These are phyloP conservation scores for Phytophthora citricola DNA, from an alignment of 352 stramenopile genomes.

Conservation along the genomic window DNA sequence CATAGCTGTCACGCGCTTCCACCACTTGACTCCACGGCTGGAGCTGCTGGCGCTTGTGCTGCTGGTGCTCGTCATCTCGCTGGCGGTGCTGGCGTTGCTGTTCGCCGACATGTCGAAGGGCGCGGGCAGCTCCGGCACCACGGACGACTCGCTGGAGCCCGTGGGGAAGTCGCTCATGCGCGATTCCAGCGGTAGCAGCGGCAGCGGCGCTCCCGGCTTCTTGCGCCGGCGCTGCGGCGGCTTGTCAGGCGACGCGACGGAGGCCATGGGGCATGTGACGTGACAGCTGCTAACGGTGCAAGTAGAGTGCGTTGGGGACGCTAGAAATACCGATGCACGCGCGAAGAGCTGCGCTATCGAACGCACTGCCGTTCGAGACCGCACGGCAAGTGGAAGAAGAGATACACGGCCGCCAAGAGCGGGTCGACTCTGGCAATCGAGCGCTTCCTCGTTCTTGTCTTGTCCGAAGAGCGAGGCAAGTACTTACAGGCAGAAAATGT, in stretches of 20 bases:
- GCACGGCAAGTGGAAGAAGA: slow-evolving; percentile 5
- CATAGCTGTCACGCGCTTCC: slow-evolving; percentile 44
- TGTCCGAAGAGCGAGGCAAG: slow-evolving; percentile 15
- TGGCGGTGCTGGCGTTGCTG: slow-evolving; percentile 33
- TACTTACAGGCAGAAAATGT: too few relatives aligned
- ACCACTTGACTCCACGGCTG: slow-evolving; percentile 39
- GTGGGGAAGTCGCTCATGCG: slow-evolving; percentile 31
- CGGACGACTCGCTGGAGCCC: slow-evolving; percentile 28
- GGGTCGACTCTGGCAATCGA: slow-evolving; percentile 9
- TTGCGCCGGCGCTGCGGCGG: slow-evolving; percentile 14
- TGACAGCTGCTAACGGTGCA: background rate
- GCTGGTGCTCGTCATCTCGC: slow-evolving; percentile 29
- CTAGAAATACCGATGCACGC: background rate
- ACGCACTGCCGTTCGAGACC: background rate
- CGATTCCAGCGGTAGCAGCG: slow-evolving; percentile 12
- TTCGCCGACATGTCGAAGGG: slow-evolving; percentile 26
- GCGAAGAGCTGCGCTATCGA: background rate
- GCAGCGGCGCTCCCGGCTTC: slow-evolving; percentile 12
- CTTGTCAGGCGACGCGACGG: slow-evolving; percentile 7
- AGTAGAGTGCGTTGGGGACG: background rate
- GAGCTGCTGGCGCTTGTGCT: slow-evolving; percentile 17
- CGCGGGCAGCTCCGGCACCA: slow-evolving; percentile 30
- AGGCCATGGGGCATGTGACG: slow-evolving; percentile 27
- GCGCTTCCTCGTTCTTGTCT: slow-evolving; percentile 24
- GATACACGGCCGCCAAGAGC: slow-evolving; percentile 18